phyloP scores from a whole-genome alignment of 2,329 filamentous ascomycete genomes.

The Apiospora saccharicola region DNA sequence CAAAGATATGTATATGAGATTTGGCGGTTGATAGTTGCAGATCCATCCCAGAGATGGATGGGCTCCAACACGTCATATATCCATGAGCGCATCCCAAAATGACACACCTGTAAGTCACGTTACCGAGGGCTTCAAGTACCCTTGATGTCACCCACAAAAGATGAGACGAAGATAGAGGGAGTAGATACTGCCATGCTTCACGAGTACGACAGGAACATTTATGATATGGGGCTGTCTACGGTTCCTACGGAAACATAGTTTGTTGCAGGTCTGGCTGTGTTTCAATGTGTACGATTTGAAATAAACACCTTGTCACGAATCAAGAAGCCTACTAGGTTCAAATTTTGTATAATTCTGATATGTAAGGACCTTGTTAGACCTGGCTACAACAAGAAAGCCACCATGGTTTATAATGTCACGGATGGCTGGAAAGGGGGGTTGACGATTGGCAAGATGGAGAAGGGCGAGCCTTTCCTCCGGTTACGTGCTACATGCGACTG shows the following conservation, averaged over 20 bases:
- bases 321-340: accelerated
- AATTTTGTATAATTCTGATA: not conserved
- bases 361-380: not conserved
- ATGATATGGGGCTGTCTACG: not conserved
- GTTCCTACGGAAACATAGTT: not conserved
- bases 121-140: not conserved
- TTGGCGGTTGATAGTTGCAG: not conserved
- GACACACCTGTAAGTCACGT: not conserved
- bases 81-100: not conserved
- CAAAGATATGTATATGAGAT: too few relatives aligned
- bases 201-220: not conserved
- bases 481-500: not conserved
- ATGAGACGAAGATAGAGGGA: not conserved
- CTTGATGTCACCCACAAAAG: not conserved
- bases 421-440: not conserved
- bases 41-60: not conserved
- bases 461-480: not conserved
- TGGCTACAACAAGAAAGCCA: not conserved
- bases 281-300: not conserved
- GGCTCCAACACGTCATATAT: not conserved
- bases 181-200: too few relatives aligned
- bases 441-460: not conserved
- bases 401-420: not conserved
- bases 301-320: not conserved
- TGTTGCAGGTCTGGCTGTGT: not conserved